Base-by-base conservation (phyloP, 768 basidiomycete genomes). In the Xanthoconium stramineum region DNA sequence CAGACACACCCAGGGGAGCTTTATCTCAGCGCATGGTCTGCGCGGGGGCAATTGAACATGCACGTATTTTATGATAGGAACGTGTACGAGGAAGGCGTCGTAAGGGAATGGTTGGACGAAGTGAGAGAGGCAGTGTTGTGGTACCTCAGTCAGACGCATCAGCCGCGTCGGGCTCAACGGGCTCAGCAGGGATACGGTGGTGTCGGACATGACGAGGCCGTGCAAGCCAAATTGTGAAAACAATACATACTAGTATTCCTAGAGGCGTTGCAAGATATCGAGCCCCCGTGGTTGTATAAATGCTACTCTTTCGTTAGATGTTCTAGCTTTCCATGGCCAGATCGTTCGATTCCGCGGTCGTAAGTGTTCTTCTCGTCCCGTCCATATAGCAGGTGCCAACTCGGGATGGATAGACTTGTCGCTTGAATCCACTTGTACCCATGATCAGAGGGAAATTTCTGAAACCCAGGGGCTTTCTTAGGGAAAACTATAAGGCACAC, bases 41-140 rank as follows among this genome's bases (percentile, higher is more conserved):
- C 61, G 5, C 61, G 58, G 3, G 64, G 73, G 33, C 65, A 68
- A 36, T 54, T 84, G 37, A 53, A 54, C 2, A 45, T 82, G 44
- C 52, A 61, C 14, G 43, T 72, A 5, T 74, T 52, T 58, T 78
- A 71, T 60, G 83, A 84, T 47, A 67, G 63, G 7, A 80, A 83
- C 58, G 77, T 79, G 5, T 83, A 75, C 45, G 72, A 77, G 3
- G 68, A 72, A 6, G 68, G 53, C 1, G 57, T 76, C 10, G 72
- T 81, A 7, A 61, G 52, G 9, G 82, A 81, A 64, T 83, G 80
- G 78, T 54, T 84, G 48, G 63, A 69, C 10, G 82, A 84, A 56
- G 70, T 81, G 5, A 69, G 59, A 36, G 61, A 53, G 11, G 77
- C 74, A 0, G 56, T 71, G 11, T 35, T 66, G 30, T 71, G 65